A percentile compares a stretch with the other conserved stretches of the same genome.
Conservation (phyloP, 1,284 basidiomycete species). For the Boletus smithii region DNA sequence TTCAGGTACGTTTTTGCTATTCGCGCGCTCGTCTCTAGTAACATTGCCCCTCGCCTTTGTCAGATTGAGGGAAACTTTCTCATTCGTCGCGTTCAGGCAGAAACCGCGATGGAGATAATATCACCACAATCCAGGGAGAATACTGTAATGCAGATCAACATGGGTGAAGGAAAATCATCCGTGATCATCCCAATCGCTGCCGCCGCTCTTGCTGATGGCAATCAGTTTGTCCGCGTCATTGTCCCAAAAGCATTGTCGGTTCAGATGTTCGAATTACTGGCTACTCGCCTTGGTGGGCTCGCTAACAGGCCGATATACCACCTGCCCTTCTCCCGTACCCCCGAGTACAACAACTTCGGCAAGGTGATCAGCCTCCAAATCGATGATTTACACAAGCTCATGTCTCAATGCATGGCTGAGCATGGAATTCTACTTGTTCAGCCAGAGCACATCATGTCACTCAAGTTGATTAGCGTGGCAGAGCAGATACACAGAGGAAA, state of each 20-base stretch:
- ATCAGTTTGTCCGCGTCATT: not conserved
- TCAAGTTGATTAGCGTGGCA: constrained; percentile 16
- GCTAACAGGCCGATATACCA: constrained; percentile 45
- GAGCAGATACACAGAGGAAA: too few relatives aligned
- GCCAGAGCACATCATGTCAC: constrained; percentile 50
- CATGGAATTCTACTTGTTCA: constrained; percentile 27
- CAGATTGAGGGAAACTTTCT: too few relatives aligned
- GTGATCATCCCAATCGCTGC: not conserved
- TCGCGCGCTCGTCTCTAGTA: too few relatives aligned
- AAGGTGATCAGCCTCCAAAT: too few relatives aligned
- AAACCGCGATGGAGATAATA: too few relatives aligned
- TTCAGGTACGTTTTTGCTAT: not conserved
- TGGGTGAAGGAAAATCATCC: too few relatives aligned
- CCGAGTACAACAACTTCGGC: not conserved
- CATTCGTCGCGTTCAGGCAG: too few relatives aligned
- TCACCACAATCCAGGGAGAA: too few relatives aligned
- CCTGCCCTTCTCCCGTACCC: constrained; percentile 44
- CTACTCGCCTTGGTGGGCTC: constrained; percentile 43
- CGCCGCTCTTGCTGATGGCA: not conserved
- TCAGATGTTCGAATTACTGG: constrained; percentile 44
- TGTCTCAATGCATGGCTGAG: not conserved
- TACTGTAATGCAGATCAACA: too few relatives aligned
- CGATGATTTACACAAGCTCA: not conserved
- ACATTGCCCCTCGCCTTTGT: too few relatives aligned
- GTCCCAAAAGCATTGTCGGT: not conserved